These are phyloP conservation scores for Plasmodium gonderi DNA, from an alignment of 169 alveolate genomes.

Conservation along the genomic window DNA sequence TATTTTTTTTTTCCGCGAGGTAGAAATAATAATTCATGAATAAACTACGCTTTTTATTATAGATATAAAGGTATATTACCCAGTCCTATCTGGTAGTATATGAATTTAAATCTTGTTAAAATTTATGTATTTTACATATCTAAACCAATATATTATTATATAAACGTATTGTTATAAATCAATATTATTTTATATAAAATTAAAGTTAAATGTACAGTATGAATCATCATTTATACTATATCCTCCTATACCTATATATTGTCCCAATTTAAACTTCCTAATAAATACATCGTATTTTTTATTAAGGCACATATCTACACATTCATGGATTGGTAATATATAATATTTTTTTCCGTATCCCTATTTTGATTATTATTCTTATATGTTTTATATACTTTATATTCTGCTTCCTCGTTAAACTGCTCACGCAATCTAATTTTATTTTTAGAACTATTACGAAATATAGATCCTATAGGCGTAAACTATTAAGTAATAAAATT, in stretches of 20 bases:
- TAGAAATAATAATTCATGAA: neutral
- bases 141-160: neutral
- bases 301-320: neutral
- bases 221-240: neutral
- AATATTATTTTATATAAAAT: neutral
- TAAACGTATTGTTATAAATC: neutral
- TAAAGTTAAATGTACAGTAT: neutral
- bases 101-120: neutral
- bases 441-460: neutral
- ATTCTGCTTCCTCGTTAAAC: neutral
- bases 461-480: neutral
- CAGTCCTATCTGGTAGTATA: neutral
- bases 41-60: neutral
- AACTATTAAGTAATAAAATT: too few relatives aligned
- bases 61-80: neutral
- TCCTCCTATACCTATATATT: neutral
- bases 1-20: neutral
- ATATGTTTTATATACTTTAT: neutral
- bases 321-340: neutral
- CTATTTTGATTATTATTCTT: neutral
- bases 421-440: neutral
- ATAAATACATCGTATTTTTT: neutral
- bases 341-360: neutral
- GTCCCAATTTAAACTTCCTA: neutral
- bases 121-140: neutral